phyloP scores from a whole-genome alignment of 164 flowering plant genomes.

The Aristolochia fimbriata region DNA sequence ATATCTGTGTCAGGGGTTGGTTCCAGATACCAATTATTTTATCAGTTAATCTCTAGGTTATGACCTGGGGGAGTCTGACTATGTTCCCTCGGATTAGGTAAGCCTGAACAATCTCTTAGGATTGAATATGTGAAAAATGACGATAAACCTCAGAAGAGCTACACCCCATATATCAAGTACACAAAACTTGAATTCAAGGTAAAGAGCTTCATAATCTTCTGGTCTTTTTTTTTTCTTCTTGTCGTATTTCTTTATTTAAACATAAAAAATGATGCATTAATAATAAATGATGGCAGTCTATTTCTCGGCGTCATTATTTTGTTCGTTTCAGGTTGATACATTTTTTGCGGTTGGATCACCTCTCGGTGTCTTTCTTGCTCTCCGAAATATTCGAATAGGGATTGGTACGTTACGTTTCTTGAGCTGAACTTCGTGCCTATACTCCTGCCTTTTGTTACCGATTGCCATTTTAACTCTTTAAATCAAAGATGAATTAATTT shows the following conservation, averaged over 20 bases:
- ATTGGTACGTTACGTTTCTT: constrained; percentile 39
- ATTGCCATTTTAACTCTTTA: neutral
- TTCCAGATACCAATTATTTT: constrained; percentile 14
- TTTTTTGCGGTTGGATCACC: constrained; percentile 99
- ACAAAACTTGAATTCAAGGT: constrained; percentile 92
- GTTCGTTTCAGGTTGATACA: constrained; percentile 75
- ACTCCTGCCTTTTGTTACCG: neutral
- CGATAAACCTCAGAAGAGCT: constrained; percentile 34
- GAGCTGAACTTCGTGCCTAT: neutral
- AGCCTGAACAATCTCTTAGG: constrained; percentile 11
- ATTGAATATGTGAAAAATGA: constrained; percentile 11
- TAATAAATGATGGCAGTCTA: neutral
- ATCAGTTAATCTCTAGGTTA: too few relatives aligned
- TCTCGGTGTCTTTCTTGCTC: constrained; percentile 91
- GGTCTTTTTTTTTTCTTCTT: neutral
- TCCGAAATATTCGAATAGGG: constrained; percentile 92
- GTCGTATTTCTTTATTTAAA: neutral
- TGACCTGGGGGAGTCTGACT: neutral
- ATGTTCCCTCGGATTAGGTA: neutral
- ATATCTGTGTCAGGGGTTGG: constrained; percentile 1
- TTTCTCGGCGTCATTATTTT: neutral
- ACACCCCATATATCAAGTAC: constrained; percentile 69
- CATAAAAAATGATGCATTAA: neutral
- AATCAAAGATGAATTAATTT: neutral
- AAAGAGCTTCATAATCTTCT: neutral